phyloP scores from a whole-genome alignment of 306 rosid species.

The Canavalia gladiata region DNA sequence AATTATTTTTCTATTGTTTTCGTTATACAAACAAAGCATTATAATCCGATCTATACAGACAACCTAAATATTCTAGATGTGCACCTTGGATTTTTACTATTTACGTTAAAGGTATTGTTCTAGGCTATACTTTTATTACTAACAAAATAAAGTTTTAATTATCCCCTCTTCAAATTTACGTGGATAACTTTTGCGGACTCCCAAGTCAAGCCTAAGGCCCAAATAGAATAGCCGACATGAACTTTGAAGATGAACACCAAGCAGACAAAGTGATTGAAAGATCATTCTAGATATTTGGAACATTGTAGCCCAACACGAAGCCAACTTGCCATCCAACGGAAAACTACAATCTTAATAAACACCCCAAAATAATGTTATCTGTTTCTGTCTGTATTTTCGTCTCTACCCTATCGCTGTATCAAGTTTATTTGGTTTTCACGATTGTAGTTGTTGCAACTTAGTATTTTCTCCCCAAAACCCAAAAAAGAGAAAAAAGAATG shows the following conservation, averaged over 20 bases:
- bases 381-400: neutral
- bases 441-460: neutral
- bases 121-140: too few species aligned
- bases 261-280: too few species aligned
- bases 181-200: neutral
- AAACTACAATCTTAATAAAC: neutral
- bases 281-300: too few species aligned
- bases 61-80: too few species aligned
- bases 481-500: too few species aligned
- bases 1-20: too few species aligned
- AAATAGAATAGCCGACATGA: neutral
- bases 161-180: neutral
- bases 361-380: neutral
- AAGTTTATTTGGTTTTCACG: neutral
- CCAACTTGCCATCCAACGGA: neutral
- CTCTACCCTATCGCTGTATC: neutral
- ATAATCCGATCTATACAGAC: too few species aligned
- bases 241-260: neutral
- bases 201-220: conserved; percentile 4
- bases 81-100: too few species aligned
- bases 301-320: conserved; percentile 15
- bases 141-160: too few species aligned
- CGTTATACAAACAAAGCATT: too few species aligned
- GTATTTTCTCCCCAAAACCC: too few species aligned
- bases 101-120: too few species aligned